Evolutionary conservation across 1,284 basidiomycete species (phyloP).

Genomic region (Ceratobasidium sp.): DNA sequence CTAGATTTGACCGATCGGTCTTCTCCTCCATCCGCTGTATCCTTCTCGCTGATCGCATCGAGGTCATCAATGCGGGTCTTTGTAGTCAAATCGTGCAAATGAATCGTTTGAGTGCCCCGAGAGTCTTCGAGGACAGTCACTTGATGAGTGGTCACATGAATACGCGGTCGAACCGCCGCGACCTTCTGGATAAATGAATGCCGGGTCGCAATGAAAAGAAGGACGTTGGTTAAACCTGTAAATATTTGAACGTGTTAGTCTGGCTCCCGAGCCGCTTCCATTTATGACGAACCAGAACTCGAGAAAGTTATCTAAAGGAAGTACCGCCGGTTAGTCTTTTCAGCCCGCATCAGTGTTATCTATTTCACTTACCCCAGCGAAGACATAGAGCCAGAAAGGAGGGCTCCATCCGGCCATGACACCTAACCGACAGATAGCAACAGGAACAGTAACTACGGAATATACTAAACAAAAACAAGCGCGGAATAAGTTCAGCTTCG

Average conservation of each 20-base stretch:
- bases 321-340: background rate
- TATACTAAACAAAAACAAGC: no score
- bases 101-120: slow-evolving; percentile 23
- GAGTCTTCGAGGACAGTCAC: slow-evolving; percentile 24
- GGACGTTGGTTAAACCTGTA: slow-evolving; percentile 29
- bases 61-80: slow-evolving; percentile 9
- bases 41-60: slow-evolving; percentile 14
- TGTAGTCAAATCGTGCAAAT: slow-evolving; percentile 22
- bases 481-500: background rate
- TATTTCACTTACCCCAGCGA: slow-evolving; percentile 16
- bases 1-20: slow-evolving; percentile 5
- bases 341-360: background rate
- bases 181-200: slow-evolving; percentile 30
- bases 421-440: slow-evolving; percentile 21
- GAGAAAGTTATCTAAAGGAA: slow-evolving; percentile 13
- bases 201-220: slow-evolving; percentile 29
- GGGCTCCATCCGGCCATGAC: slow-evolving; percentile 24
- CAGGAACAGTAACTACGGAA: slow-evolving; percentile 19
- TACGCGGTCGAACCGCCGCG: slow-evolving; percentile 5
- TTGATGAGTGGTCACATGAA: slow-evolving; percentile 24
- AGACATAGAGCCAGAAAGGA: slow-evolving; percentile 14
- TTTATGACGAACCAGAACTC: slow-evolving; percentile 20
- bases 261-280: background rate
- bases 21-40: background rate
- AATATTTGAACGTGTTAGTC: background rate